A percentile compares a stretch with the other conserved stretches of the same genome.
These are phyloP conservation scores for Asterophora lycoperdoides DNA, from an alignment of 768 basidiomycete species.

Conservation along the genomic window DNA sequence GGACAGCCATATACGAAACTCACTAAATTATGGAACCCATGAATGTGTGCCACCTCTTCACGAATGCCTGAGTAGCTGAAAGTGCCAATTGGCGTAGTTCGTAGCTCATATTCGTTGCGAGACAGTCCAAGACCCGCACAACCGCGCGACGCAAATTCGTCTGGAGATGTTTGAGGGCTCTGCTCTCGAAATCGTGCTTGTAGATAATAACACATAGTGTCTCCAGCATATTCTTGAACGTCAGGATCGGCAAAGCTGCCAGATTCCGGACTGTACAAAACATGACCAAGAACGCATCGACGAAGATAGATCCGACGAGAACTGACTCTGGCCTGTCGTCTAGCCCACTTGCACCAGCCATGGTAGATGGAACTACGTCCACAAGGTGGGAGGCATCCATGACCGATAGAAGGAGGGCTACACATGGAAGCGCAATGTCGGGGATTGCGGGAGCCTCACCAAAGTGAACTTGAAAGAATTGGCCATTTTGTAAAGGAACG, in stretches of 20 bases:
- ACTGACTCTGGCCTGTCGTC: conserved; percentile 40
- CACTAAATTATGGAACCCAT: conserved; percentile 54
- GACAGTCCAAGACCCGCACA: conserved; percentile 43
- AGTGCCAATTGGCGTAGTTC: conserved; percentile 66
- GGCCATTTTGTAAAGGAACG: conserved; percentile 42
- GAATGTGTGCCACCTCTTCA: conserved; percentile 54
- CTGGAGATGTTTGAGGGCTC: conserved; percentile 50
- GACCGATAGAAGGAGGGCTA: conserved; percentile 52
- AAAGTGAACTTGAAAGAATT: conserved; percentile 52
- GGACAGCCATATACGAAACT: conserved; percentile 16
- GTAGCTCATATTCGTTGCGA: conserved; percentile 53
- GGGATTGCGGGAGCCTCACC: conserved; percentile 41
- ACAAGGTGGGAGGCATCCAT: conserved; percentile 56
- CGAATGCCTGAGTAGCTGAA: conserved; percentile 56
- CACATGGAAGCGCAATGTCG: conserved; percentile 45
- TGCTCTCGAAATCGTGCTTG: conserved; percentile 69
- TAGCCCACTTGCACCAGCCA: conserved; percentile 32
- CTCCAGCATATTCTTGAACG: conserved; percentile 60
- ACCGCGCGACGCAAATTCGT: conserved; percentile 49
- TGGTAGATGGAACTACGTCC: conserved; percentile 42
- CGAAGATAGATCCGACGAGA: conserved; percentile 60
- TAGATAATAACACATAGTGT: conserved; percentile 59
- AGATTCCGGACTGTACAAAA: conserved; percentile 45
- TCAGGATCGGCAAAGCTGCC: conserved; percentile 46
- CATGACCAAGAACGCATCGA: conserved; percentile 54